Conservation (phyloP, 352 stramenopile genomes). For the Achlya hypogyna region DNA sequence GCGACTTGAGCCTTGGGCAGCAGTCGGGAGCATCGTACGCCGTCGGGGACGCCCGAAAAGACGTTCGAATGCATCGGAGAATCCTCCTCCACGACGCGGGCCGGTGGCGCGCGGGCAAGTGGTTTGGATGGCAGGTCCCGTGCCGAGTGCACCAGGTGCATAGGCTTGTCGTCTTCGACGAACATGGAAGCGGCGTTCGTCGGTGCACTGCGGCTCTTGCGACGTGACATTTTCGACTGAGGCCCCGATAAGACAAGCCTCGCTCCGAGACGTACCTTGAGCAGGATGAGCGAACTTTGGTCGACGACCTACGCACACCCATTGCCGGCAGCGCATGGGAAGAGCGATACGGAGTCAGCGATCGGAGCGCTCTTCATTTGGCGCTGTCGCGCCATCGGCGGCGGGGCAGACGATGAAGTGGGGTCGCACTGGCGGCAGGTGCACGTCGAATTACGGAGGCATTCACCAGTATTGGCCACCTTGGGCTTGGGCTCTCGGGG, state of each 20-base stretch:
- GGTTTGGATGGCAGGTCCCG: conserved; percentile 3
- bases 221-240: conserved; percentile 60
- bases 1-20: neutral
- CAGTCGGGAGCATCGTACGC: neutral
- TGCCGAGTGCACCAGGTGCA: conserved; percentile 23
- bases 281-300: conserved; percentile 58
- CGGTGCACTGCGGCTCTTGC: conserved; percentile 56
- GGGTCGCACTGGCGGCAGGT: conserved; percentile 51
- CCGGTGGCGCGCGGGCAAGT: neutral
- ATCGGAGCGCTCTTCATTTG: conserved; percentile 29
- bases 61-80: neutral
- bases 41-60: conserved; percentile 12
- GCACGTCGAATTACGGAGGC: conserved; percentile 62
- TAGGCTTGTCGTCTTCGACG: conserved; percentile 37
- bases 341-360: conserved; percentile 1
- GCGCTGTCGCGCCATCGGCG: conserved; percentile 27
- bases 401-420: conserved; percentile 12
- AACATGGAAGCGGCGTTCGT: conserved; percentile 64
- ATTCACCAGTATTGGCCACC: conserved; percentile 32
- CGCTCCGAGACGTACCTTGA: conserved; percentile 28
- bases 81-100: neutral
- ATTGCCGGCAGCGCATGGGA: conserved; percentile 23
- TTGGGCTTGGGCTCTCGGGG: conserved; percentile 30
- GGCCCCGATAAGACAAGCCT: neutral
- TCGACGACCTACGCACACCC: conserved; percentile 9